Percentiles rank a stretch among this genome's conserved stretches.
Evolutionary conservation across 192 early-diverging fungal genomes (phyloP).

Genomic region (Powellomyces hirtus): DNA sequence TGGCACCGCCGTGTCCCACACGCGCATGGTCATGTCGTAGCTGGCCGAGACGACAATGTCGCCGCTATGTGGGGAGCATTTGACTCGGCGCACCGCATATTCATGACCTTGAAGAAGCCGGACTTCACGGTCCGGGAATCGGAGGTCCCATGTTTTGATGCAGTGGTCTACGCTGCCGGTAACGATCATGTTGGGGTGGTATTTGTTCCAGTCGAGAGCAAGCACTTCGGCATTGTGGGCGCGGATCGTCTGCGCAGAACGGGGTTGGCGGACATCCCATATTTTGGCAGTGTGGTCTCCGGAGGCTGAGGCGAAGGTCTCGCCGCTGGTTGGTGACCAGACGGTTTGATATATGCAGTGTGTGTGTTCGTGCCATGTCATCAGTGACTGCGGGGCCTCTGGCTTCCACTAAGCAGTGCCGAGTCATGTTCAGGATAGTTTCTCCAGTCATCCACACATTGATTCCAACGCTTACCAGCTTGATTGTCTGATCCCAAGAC

Average conservation of each 20-base stretch:
- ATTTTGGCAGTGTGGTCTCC: conserved; percentile 89
- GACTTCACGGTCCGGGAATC: conserved; percentile 70
- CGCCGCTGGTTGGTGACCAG: conserved; percentile 78
- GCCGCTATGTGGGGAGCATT: conserved; percentile 87
- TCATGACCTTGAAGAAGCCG: conserved; percentile 82
- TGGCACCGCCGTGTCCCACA: conserved; percentile 76
- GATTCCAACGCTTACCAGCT: conserved; percentile 62
- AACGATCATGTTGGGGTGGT: conserved; percentile 75
- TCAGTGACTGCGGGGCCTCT: conserved; percentile 67
- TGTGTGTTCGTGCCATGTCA: conserved; percentile 85
- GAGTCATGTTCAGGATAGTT: neutral
- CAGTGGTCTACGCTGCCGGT: conserved; percentile 88
- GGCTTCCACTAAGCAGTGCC: conserved; percentile 75
- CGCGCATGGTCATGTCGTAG: conserved; percentile 95
- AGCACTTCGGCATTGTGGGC: conserved; percentile 88
- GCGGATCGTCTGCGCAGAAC: conserved; percentile 39
- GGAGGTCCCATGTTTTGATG: conserved; percentile 90
- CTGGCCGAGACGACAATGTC: conserved; percentile 76
- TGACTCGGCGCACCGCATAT: conserved; percentile 88
- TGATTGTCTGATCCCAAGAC: conserved; percentile 95
- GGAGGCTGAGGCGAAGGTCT: conserved; percentile 83
- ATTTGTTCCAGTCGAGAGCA: conserved; percentile 98
- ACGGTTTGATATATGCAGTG: conserved; percentile 88
- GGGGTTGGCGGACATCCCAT: conserved; percentile 82
- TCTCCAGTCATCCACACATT: neutral